Percentiles rank a stretch among this genome's conserved stretches.
phyloP scores from a whole-genome alignment of 371 early-diverging fungal species.

The Mortierella sp. region DNA sequence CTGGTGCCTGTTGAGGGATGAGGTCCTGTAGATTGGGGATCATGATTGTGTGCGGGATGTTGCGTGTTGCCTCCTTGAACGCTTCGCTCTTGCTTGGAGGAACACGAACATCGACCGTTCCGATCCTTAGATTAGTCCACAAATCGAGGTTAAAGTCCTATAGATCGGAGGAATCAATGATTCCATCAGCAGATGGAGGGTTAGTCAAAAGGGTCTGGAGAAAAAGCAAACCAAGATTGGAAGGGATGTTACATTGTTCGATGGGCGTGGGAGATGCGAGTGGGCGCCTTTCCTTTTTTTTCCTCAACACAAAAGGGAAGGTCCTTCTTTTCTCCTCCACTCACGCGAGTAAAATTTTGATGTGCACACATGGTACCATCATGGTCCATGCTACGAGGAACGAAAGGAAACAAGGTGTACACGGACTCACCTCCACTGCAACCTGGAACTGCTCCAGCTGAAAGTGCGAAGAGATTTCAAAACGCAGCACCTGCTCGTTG shows the following conservation, averaged over 20 bases:
- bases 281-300: too few relatives aligned
- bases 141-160: slow-evolving; percentile 44
- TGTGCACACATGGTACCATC: background rate
- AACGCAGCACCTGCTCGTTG: slow-evolving; percentile 33
- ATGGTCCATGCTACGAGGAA: background rate
- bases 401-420: background rate
- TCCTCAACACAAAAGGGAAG: too few relatives aligned
- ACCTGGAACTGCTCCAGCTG: slow-evolving; percentile 34
- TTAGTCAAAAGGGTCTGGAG: background rate
- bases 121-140: slow-evolving; percentile 49
- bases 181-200: background rate
- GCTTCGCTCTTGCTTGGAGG: slow-evolving; percentile 10
- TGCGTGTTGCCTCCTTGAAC: slow-evolving; percentile 4
- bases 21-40: slow-evolving; percentile 49
- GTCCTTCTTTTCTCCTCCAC: too few relatives aligned
- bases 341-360: background rate
- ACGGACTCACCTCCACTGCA: slow-evolving; percentile 28
- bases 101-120: slow-evolving; percentile 46
- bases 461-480: slow-evolving; percentile 26
- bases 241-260: background rate
- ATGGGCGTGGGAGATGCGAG: too few relatives aligned
- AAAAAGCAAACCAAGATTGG: background rate
- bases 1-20: slow-evolving; percentile 21
- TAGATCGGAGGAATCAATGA: too few relatives aligned
- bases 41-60: slow-evolving; percentile 36